A percentile compares a stretch with the other conserved stretches of the same genome.
Evolutionary conservation across 805 yeast genomes (phyloP).

Genomic region (Saturnispora diversa): DNA sequence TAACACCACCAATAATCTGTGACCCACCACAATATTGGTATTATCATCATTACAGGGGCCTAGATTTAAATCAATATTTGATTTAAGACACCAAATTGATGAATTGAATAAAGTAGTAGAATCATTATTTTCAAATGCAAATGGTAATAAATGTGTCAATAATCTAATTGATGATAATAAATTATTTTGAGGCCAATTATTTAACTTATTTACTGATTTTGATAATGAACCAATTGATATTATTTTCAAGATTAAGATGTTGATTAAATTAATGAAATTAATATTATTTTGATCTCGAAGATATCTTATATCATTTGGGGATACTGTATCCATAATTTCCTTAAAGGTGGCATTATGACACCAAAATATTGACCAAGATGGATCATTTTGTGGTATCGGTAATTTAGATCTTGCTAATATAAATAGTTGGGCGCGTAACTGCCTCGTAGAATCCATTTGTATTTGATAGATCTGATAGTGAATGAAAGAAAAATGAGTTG

Average conservation of each 20-base stretch:
- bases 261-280: conserved; percentile 49
- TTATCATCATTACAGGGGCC: too few species aligned
- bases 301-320: conserved; percentile 48
- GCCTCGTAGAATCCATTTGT: conserved; percentile 3
- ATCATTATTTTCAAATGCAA: conserved; percentile 47
- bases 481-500: too few species aligned
- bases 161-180: conserved; percentile 56
- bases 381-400: conserved; percentile 5
- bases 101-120: conserved; percentile 25
- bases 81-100: conserved; percentile 35
- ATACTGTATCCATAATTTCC: conserved; percentile 52
- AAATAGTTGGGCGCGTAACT: not conserved
- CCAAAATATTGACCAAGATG: conserved; percentile 39
- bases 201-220: too few species aligned
- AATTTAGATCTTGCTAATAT: conserved; percentile 24
- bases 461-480: too few species aligned
- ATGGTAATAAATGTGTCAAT: conserved; percentile 58
- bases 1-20: conserved; percentile 30
- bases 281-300: conserved; percentile 50
- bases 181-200: conserved; percentile 28
- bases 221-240: conserved; percentile 20
- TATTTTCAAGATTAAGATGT: conserved; percentile 32
- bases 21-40: conserved; percentile 30
- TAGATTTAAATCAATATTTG: too few species aligned
- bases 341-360: conserved; percentile 40